Evolutionary conservation across 306 rosid genomes (phyloP), one percentile per base, ranked within the genome.

Genomic region (Biancaea sappan): DNA sequence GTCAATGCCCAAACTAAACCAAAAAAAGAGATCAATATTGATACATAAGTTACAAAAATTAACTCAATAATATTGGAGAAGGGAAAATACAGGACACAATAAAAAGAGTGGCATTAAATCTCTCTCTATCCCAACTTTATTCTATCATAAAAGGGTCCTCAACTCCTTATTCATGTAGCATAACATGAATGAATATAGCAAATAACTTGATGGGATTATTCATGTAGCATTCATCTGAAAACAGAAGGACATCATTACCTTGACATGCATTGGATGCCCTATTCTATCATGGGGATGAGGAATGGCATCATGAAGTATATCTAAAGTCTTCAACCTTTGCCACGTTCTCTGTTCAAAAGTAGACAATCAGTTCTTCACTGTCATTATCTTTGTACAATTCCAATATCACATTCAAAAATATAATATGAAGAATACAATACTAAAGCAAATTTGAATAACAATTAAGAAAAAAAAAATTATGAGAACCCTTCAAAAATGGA

Each of bases 181-280:
- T 41, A 43, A 53, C 29, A 69, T 41, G 35, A 64, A 75, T 54
- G 35, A 16, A 77, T 31, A 71, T 26, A 66, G 47, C 21, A 65
- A 76, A 44, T 18, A 6, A 14, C 22, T 10, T 26, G 19, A 22
- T 28, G 59, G 52, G 34, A 48, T 19, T 28, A 52, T 28, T n/a
- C n/a, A 40, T 40, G 43, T 26, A 26, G 38, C 41, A 4, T 71
- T 62, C 66, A 68, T 69, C 24, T 12, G 54, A 63, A 52, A 74
- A 63, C 1, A 37, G 26, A 35, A 35, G 59, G 48, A 28, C 57
- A 46, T 38, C 54, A 43, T 72, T 88, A 89, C 97, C 92, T 89
- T 91, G 65, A 51, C 74, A 80, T 91, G 92, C 92, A 89, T 83
- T 63, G 97, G 97, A 81, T 89, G 95, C 25, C 95, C 97, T 47